These are phyloP conservation scores for Leccinellum luteum DNA, from an alignment of 768 basidiomycete species.

Conservation along the genomic window DNA sequence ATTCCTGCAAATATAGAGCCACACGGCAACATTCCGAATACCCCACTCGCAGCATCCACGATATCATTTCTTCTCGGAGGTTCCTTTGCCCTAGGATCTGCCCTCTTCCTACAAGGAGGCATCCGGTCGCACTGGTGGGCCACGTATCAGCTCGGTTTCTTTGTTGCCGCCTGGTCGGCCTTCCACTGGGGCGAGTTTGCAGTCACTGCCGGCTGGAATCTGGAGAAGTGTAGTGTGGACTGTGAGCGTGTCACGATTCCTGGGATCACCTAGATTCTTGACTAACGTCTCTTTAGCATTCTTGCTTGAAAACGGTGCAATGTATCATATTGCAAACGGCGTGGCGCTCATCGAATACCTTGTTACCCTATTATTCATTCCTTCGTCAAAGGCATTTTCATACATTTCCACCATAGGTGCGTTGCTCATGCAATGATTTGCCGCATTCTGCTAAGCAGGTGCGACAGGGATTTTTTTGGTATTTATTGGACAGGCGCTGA, in stretches of 20 bases:
- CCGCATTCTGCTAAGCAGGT: neutral
- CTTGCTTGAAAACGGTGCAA: conserved; percentile 82
- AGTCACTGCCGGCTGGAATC: conserved; percentile 94
- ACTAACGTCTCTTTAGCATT: conserved; percentile 58
- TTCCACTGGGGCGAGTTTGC: conserved; percentile 97
- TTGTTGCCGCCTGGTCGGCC: conserved; percentile 74
- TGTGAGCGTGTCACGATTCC: conserved; percentile 54
- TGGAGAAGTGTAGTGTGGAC: conserved; percentile 87
- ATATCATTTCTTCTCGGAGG: conserved; percentile 88
- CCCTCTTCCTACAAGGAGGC: conserved; percentile 49
- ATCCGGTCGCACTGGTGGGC: conserved; percentile 53
- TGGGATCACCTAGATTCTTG: conserved; percentile 1
- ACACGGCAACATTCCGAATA: conserved; percentile 78
- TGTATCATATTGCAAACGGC: conserved; percentile 83
- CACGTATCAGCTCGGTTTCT: conserved; percentile 79
- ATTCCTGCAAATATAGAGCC: conserved; percentile 40
- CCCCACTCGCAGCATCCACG: conserved; percentile 71
- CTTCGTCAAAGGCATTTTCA: conserved; percentile 57
- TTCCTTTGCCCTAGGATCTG: conserved; percentile 56
- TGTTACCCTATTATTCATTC: conserved; percentile 62
- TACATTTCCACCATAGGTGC: conserved; percentile 60
- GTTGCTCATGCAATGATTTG: conserved; percentile 16
- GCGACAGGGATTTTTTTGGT: conserved; percentile 61
- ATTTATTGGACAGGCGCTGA: conserved; percentile 68
- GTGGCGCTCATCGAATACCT: conserved; percentile 81